Base-by-base conservation (phyloP, 129 eudicot species). In the Gnaphalium uliginosum region DNA sequence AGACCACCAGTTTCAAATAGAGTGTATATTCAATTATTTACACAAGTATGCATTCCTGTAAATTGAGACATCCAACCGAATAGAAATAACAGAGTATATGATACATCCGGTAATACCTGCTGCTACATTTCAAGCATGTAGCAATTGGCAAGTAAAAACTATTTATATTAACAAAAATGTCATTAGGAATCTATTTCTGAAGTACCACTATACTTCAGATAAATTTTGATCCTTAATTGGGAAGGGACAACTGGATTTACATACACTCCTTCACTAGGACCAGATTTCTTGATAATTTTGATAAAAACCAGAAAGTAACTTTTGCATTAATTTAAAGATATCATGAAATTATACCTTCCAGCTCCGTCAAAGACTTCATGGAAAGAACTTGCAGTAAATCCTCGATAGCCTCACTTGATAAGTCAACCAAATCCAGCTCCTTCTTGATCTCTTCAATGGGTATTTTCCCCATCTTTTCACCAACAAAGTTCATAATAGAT, bases 361-460 rank as follows among this genome's bases (percentile, higher is more conserved):
- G 82, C 81, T 85, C 74, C 15, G 87, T 77, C 83, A 95, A 75
- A 58, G 96, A 91, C 87, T 91, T 95, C 79, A 91, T 68, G 14
- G 96, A 84, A 61, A 91, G 97, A 75, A 95, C 92, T 85, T 91
- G 85, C 62, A 95, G 79, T 41, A 95, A 83, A 68, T 95, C 90
- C 84, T 91, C 92, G 73, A 89, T 82, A 69, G 94, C 94, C 43
- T 84, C 92, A 15, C 77, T 85, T 66, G 97, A 87, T 79, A 95
- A 74, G 37, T 88, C 89, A 81, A 83, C 82, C 18, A 79, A 74
- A 69, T 63, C 74, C 83, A 95, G 66, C 69, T 95, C 99, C 76
- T 81, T 87, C 88, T 91, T 95, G 68, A 95, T 83, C 61, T 91
- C 97, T 75, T 95, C 97, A 14, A 95, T 58, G 26, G 99, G 96